Percentiles rank a stretch among this genome's conserved stretches.
Conservation (phyloP, 2,329 filamentous ascomycete genomes). For the Immersiporthe knoxdaviesiana region DNA sequence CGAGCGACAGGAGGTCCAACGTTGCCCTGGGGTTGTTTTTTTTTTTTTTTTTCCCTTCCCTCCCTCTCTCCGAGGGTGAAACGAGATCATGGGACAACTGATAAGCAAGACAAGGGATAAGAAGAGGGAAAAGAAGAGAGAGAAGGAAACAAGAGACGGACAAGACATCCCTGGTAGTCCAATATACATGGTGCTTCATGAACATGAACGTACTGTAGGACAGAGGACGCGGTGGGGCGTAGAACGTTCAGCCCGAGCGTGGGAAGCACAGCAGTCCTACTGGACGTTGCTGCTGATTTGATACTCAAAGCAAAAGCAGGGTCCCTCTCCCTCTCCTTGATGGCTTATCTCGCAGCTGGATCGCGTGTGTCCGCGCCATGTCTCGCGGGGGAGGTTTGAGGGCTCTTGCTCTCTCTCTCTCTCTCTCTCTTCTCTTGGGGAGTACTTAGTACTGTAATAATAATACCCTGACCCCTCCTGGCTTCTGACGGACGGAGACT, state of each 20-base stretch:
- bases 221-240: not conserved
- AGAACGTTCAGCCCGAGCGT: constrained; percentile 1
- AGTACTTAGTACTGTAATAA: too few species aligned
- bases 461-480: too few species aligned
- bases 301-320: too few species aligned
- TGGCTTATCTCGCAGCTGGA: not conserved
- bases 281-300: too few species aligned
- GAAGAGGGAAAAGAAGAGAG: not conserved
- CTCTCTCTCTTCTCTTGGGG: too few species aligned
- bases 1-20: not conserved
- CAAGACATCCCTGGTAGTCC: not conserved
- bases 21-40: not conserved
- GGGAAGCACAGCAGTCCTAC: not conserved
- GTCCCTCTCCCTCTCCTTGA: too few species aligned
- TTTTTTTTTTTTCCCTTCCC: not conserved
- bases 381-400: not conserved
- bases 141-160: not conserved
- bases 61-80: not conserved
- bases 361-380: not conserved
- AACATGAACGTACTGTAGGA: not conserved
- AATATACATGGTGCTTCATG: not conserved
- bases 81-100: not conserved
- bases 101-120: not conserved
- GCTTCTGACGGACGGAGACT: not conserved
- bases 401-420: too few species aligned